Evolutionary conservation across 352 stramenopile species (phyloP).

Genomic region (Ophiocytium majus): DNA sequence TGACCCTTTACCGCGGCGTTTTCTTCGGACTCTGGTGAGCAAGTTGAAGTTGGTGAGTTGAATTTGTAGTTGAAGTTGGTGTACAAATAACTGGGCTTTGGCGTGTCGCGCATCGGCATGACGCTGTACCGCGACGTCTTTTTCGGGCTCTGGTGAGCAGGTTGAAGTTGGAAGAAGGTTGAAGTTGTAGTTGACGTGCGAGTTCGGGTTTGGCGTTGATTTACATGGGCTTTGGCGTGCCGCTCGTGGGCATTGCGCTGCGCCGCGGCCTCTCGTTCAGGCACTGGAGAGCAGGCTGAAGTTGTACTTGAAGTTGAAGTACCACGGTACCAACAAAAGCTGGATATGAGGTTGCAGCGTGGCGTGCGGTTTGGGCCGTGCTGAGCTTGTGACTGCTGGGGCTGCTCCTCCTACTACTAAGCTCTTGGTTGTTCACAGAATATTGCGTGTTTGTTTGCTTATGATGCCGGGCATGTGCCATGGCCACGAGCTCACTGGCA

Average conservation of each 20-base stretch:
- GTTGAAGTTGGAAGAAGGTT: background rate
- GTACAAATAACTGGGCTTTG: slow-evolving; percentile 79
- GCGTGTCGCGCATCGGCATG: slow-evolving; percentile 91
- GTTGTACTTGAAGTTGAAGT: background rate
- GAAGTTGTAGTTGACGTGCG: background rate
- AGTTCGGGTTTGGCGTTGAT: background rate
- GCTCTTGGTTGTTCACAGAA: no score
- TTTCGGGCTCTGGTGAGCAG: slow-evolving; percentile 88
- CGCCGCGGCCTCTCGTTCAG: background rate
- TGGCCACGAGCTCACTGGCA: background rate
- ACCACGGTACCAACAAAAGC: no score
- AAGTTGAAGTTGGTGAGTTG: background rate
- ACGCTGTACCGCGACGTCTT: slow-evolving; percentile 96
- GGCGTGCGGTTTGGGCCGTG: no score
- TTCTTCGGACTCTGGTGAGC: slow-evolving; percentile 96
- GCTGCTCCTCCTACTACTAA: no score
- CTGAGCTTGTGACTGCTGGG: no score
- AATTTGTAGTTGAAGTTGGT: background rate
- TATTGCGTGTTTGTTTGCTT: no score
- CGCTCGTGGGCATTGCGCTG: background rate
- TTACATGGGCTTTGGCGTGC: background rate
- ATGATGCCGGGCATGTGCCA: background rate
- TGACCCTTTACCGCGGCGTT: slow-evolving; percentile 94
- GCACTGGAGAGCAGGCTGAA: background rate
- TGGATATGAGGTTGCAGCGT: no score